Conservation (phyloP, 2,329 filamentous ascomycete species). For the Diaporthe capsici region DNA sequence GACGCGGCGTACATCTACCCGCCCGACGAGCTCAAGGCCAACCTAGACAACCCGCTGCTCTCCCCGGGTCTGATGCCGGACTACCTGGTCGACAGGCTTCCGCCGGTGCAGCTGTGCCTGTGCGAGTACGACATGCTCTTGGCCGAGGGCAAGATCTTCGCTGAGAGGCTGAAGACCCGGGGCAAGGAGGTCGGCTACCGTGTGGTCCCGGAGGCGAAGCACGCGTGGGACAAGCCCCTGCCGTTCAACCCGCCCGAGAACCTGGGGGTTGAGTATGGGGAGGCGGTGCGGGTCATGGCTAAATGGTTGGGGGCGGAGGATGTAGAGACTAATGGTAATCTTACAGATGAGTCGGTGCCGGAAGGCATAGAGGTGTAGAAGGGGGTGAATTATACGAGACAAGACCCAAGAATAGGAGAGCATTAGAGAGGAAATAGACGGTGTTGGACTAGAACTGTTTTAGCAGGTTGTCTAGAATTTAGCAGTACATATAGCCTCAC, state of each 20-base stretch:
- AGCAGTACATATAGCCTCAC: neutral
- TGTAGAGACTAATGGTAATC: constrained; percentile 18
- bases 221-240: constrained; percentile 76
- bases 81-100: constrained; percentile 62
- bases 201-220: constrained; percentile 70
- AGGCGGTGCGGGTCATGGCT: constrained; percentile 39
- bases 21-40: constrained; percentile 58
- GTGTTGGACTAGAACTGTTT: neutral
- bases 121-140: constrained; percentile 78
- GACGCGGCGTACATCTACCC: constrained; percentile 74
- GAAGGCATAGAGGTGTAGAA: constrained; percentile 10
- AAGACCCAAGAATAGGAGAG: neutral
- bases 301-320: constrained; percentile 35
- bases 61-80: constrained; percentile 71
- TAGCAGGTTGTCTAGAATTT: neutral
- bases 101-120: constrained; percentile 70
- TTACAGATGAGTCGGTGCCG: constrained; percentile 24
- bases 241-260: constrained; percentile 36
- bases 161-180: constrained; percentile 66
- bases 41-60: constrained; percentile 65
- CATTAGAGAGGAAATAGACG: neutral
- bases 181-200: constrained; percentile 63
- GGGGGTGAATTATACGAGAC: neutral
- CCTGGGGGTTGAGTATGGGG: constrained; percentile 37
- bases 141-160: constrained; percentile 72